Evolutionary conservation across 768 basidiomycete genomes (phyloP).

Genomic region (Termitomyces sp.): DNA sequence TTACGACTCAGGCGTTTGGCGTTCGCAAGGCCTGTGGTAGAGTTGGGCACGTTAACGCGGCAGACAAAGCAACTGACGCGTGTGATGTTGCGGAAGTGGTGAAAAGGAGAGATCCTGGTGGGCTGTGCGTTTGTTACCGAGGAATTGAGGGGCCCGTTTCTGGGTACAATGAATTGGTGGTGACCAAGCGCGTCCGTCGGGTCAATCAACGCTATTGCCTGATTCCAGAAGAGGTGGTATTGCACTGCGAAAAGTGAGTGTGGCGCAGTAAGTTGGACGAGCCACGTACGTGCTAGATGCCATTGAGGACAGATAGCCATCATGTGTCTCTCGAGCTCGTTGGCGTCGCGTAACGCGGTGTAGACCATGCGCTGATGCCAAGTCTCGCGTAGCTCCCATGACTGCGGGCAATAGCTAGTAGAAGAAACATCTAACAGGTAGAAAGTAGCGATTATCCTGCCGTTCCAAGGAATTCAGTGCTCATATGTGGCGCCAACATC

Average conservation of each 20-base stretch:
- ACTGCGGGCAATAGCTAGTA: constrained; percentile 40
- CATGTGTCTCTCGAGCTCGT: constrained; percentile 49
- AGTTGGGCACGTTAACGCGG: constrained; percentile 56
- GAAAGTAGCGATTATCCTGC: constrained; percentile 53
- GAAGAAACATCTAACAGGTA: constrained; percentile 45
- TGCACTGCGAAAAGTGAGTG: constrained; percentile 40
- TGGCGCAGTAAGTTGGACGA: background rate
- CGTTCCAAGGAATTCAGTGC: constrained; percentile 6
- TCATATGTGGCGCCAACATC: constrained; percentile 25
- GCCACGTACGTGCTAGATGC: constrained; percentile 50
- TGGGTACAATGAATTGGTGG: constrained; percentile 40
- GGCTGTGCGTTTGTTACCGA: constrained; percentile 27
- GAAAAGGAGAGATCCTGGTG: constrained; percentile 42
- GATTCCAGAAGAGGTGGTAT: constrained; percentile 65
- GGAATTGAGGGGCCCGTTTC: constrained; percentile 25
- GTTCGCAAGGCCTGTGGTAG: constrained; percentile 41
- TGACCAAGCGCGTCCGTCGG: constrained; percentile 50
- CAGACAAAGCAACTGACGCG: constrained; percentile 57
- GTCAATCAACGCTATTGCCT: constrained; percentile 57
- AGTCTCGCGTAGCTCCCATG: constrained; percentile 41
- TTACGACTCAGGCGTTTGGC: constrained; percentile 42
- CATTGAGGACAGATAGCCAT: constrained; percentile 62
- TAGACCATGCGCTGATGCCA: constrained; percentile 65
- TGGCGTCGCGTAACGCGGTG: constrained; percentile 54
- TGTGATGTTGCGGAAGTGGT: constrained; percentile 58